phyloP scores from a whole-genome alignment of 192 early-diverging fungal genomes.

The Coemansia sp. region DNA sequence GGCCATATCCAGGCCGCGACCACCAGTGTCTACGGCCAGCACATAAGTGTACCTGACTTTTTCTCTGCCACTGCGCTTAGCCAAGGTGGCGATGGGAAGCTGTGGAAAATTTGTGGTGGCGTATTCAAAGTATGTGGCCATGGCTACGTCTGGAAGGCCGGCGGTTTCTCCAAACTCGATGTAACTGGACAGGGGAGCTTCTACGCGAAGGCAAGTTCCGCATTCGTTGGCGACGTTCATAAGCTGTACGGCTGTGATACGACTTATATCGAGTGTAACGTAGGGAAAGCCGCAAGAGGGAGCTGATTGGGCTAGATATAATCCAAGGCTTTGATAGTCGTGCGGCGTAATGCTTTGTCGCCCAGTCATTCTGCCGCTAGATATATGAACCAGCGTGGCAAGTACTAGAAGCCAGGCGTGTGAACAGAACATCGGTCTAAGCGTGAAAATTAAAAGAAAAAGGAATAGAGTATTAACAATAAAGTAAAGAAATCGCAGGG shows the following conservation, averaged over 20 bases:
- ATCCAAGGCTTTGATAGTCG: slow-evolving; percentile 51
- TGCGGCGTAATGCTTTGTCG: slow-evolving; percentile 50
- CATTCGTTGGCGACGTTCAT: slow-evolving; percentile 44
- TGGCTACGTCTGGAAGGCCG: slow-evolving; percentile 30
- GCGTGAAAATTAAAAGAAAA: neutral
- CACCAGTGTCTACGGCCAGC: slow-evolving; percentile 57
- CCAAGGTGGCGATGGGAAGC: slow-evolving; percentile 27
- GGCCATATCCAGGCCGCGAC: slow-evolving; percentile 54
- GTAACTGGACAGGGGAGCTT: slow-evolving; percentile 28
- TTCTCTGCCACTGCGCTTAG: slow-evolving; percentile 6
- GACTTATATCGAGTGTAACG: slow-evolving; percentile 49
- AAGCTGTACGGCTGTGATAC: slow-evolving; percentile 54
- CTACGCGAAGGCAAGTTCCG: slow-evolving; percentile 54
- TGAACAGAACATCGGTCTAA: neutral
- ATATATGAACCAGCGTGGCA: neutral
- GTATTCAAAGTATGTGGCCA: slow-evolving; percentile 41
- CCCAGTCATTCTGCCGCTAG: slow-evolving; percentile 29
- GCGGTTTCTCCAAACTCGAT: slow-evolving; percentile 27
- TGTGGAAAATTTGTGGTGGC: slow-evolving; percentile 29
- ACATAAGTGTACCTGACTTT: slow-evolving; percentile 47
- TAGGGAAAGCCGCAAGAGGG: slow-evolving; percentile 58
- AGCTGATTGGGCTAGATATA: slow-evolving; percentile 43
- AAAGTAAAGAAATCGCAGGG: neutral
- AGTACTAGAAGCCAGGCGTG: neutral
- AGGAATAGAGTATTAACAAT: neutral